Percentiles rank a stretch among this genome's conserved stretches.
phyloP scores from a whole-genome alignment of 1,284 basidiomycete species.

The Cryptococcus jaspeensis region DNA sequence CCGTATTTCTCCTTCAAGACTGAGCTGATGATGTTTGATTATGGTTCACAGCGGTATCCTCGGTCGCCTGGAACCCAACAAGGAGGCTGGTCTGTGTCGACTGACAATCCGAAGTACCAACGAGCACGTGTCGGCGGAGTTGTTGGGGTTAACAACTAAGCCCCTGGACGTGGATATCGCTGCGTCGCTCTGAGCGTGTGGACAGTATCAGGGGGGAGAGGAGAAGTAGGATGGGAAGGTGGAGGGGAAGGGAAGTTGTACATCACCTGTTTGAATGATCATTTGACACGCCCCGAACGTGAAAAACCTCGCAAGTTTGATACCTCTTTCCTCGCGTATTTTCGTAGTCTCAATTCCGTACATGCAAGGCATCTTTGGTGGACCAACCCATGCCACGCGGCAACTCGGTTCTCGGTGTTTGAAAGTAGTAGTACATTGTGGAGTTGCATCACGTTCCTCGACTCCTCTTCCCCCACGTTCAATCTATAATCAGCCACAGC shows the following conservation, averaged over 20 bases:
- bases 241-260: neutral
- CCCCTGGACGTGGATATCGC: slow-evolving; percentile 46
- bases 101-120: slow-evolving; percentile 94
- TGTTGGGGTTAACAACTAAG: slow-evolving; percentile 58
- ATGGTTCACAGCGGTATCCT: slow-evolving; percentile 73
- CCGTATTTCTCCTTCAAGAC: neutral
- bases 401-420: neutral
- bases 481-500: neutral
- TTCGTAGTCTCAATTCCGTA: neutral
- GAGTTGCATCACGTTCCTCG: neutral
- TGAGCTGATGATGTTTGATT: neutral
- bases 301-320: neutral
- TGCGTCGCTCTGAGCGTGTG: slow-evolving; percentile 16
- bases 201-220: neutral
- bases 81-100: slow-evolving; percentile 90
- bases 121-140: slow-evolving; percentile 79
- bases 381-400: neutral
- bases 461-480: neutral
- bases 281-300: neutral
- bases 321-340: neutral
- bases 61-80: slow-evolving; percentile 88
- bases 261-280: neutral
- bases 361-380: neutral
- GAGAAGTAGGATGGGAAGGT: neutral
- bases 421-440: neutral